Conservation (phyloP, 371 early-diverging fungal species). For the Mortierella sp. region DNA sequence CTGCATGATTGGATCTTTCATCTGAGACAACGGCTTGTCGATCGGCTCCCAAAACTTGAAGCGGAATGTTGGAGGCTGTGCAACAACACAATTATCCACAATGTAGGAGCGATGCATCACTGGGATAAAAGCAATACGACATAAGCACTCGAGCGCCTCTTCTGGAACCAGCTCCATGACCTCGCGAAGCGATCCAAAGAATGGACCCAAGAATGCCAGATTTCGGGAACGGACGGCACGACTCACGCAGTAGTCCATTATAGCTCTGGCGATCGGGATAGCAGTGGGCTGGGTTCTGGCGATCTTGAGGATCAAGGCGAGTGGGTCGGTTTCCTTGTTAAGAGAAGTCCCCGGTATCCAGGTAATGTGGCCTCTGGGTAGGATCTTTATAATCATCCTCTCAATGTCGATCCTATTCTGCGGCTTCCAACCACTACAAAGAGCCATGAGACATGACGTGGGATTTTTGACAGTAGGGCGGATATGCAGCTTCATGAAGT, state of each 20-base stretch:
- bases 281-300: neutral
- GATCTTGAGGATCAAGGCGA: slow-evolving; percentile 4
- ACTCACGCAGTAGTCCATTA: slow-evolving; percentile 21
- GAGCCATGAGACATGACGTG: slow-evolving; percentile 1
- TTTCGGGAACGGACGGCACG: slow-evolving; percentile 17
- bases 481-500: slow-evolving; percentile 4
- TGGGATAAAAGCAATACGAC: slow-evolving; percentile 21
- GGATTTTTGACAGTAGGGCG: slow-evolving; percentile 1
- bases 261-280: neutral
- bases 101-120: slow-evolving; percentile 15
- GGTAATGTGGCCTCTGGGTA: slow-evolving; percentile 7
- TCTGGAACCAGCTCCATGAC: slow-evolving; percentile 9
- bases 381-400: neutral
- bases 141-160: neutral
- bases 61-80: neutral
- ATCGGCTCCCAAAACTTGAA: slow-evolving; percentile 4
- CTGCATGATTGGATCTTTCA: slow-evolving; percentile 19
- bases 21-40: neutral
- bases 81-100: slow-evolving; percentile 7
- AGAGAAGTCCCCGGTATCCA: slow-evolving; percentile 18
- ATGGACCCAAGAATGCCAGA: slow-evolving; percentile 14
- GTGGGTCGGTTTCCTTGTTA: slow-evolving; percentile 2
- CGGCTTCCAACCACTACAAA: slow-evolving; percentile 3
- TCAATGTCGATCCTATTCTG: neutral
- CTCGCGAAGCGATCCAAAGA: slow-evolving; percentile 6